These are phyloP conservation scores for Spirogloea muscicola DNA, from an alignment of 139 green algal genomes.

Conservation along the genomic window DNA sequence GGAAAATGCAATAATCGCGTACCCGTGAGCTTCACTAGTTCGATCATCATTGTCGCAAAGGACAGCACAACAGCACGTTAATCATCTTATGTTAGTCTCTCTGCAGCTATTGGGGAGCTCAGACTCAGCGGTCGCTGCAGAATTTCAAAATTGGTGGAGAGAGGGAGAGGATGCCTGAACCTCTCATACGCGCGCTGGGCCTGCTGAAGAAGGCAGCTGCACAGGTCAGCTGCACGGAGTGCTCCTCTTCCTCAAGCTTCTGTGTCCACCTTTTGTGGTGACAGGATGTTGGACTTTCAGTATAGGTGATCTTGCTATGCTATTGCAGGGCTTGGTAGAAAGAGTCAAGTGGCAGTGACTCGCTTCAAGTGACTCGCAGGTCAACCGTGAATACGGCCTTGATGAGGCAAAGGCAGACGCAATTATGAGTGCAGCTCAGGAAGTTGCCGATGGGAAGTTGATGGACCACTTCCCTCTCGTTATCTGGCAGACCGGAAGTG, in stretches of 20 bases:
- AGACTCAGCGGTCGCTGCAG: conserved; percentile 88
- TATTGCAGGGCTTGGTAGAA: too few species aligned
- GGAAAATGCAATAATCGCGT: too few species aligned
- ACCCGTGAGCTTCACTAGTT: too few species aligned
- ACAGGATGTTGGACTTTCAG: too few species aligned
- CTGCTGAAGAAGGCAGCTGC: conserved; percentile 72
- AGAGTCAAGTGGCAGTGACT: too few species aligned
- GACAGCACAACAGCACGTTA: too few species aligned
- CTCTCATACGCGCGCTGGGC: conserved; percentile 84
- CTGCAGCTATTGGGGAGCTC: conserved; percentile 89
- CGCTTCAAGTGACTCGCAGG: conserved; percentile 31
- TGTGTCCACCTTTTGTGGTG: too few species aligned
- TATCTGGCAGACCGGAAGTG: conserved; percentile 56
- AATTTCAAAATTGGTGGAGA: conserved; percentile 97
- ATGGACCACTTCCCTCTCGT: conserved; percentile 54
- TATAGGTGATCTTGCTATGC: too few species aligned
- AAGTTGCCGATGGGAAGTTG: conserved; percentile 53
- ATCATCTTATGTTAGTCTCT: too few species aligned
- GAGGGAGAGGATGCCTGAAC: conserved; percentile 85
- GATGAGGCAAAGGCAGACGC: conserved; percentile 29
- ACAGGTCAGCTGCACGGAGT: conserved; percentile 14
- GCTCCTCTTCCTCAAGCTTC: not conserved
- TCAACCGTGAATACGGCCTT: conserved; percentile 51
- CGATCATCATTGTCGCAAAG: too few species aligned
- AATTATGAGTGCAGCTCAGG: conserved; percentile 38